Conservation (phyloP, 805 yeast genomes). For the Cyberlindnera xishuangbannaensis region DNA sequence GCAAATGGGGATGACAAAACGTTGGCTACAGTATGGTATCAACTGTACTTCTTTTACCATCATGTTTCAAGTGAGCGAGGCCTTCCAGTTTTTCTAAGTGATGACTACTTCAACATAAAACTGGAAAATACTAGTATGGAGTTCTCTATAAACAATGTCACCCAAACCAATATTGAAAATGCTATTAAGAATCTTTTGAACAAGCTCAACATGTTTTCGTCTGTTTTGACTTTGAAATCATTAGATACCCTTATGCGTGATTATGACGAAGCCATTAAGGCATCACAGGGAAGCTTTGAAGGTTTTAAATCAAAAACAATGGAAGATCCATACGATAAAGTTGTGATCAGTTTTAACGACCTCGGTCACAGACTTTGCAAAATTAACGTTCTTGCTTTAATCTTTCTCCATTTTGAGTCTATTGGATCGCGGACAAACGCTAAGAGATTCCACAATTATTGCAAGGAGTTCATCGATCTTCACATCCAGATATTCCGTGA, state of each 20-base stretch:
- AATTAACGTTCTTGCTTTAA: conserved; percentile 8
- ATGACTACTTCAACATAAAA: conserved; percentile 13
- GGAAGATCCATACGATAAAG: conserved; percentile 9
- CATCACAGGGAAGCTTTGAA: conserved; percentile 7
- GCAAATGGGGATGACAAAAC: conserved; percentile 6
- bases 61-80: conserved; percentile 14
- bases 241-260: conserved; percentile 7
- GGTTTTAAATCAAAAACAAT: conserved; percentile 8
- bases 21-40: conserved; percentile 16
- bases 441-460: conserved; percentile 5
- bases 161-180: conserved; percentile 1
- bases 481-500: conserved; percentile 9
- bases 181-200: conserved; percentile 7
- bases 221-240: conserved; percentile 6
- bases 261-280: conserved; percentile 7
- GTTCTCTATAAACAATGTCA: neutral
- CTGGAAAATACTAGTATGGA: conserved; percentile 4
- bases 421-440: conserved; percentile 5
- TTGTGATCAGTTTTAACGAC: conserved; percentile 9
- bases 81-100: conserved; percentile 14
- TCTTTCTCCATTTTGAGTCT: conserved; percentile 19
- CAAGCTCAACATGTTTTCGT: conserved; percentile 6
- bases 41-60: conserved; percentile 15
- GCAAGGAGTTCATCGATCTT: conserved; percentile 1
- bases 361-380: conserved; percentile 12